Conservation (phyloP, 805 yeast genomes). For the Saccharomyces kudriavzevii region DNA sequence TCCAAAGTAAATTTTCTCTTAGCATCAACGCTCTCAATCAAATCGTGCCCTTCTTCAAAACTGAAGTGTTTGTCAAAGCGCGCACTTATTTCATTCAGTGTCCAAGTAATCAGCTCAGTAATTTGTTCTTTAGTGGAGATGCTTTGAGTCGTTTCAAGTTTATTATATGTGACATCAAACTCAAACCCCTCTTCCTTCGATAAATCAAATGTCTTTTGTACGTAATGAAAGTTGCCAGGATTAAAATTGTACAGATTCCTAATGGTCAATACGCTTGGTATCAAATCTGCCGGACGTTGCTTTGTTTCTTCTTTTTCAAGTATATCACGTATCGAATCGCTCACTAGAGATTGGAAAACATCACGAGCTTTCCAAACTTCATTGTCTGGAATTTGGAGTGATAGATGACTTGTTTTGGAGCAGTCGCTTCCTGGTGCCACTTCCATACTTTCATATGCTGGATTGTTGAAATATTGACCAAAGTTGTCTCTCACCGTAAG, state of each 20-base stretch:
- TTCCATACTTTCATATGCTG: conserved; percentile 25
- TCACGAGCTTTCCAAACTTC: conserved; percentile 74
- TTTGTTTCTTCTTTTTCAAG: conserved; percentile 12
- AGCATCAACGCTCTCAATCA: conserved; percentile 11
- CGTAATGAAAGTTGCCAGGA: conserved; percentile 66
- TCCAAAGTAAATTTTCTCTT: conserved; percentile 63
- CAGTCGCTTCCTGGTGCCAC: conserved; percentile 44
- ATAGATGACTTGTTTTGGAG: conserved; percentile 51
- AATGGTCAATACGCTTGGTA: conserved; percentile 42
- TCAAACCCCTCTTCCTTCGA: conserved; percentile 40
- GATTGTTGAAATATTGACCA: conserved; percentile 19
- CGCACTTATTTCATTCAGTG: conserved; percentile 27
- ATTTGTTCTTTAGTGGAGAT: conserved; percentile 25
- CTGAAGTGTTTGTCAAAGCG: conserved; percentile 49
- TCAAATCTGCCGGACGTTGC: conserved; percentile 22
- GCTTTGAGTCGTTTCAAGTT: conserved; percentile 35
- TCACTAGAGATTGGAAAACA: conserved; percentile 57
- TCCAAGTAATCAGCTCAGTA: conserved; percentile 13
- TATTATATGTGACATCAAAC: conserved; percentile 59
- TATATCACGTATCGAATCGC: conserved; percentile 55
- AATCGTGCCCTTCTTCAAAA: conserved; percentile 25
- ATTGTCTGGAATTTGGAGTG: conserved; percentile 63
- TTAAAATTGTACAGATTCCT: conserved; percentile 50
- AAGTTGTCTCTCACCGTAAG: conserved; percentile 54
- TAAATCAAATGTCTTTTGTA: conserved; percentile 72